A percentile compares a stretch with the other conserved stretches of the same genome.
Conservation (phyloP, 2,329 filamentous ascomycete species). For the Ophiostoma novo-ulmi region DNA sequence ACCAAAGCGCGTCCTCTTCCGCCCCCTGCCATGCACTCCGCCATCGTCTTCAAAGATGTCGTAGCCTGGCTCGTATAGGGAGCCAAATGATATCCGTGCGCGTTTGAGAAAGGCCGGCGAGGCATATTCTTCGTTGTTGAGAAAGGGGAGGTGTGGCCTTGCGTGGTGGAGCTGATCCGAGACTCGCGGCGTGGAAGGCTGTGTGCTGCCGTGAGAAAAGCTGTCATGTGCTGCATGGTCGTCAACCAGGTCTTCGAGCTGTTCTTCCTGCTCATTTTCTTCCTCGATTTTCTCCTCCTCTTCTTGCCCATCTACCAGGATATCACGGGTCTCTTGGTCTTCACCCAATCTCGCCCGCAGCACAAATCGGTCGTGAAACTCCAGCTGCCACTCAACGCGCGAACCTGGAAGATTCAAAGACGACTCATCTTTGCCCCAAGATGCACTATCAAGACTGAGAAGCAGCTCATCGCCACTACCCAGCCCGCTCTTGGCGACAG, state of each 20-base stretch:
- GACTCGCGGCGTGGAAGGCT: slow-evolving; percentile 24
- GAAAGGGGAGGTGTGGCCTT: not conserved
- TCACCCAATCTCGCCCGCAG: slow-evolving; percentile 47
- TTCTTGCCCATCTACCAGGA: slow-evolving; percentile 51
- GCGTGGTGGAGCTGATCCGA: slow-evolving; percentile 17
- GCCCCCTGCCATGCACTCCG: slow-evolving; percentile 53
- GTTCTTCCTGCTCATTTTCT: not conserved
- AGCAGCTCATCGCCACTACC: slow-evolving; percentile 73
- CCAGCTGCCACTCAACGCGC: slow-evolving; percentile 55
- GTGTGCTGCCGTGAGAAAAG: not conserved
- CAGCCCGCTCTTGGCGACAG: slow-evolving; percentile 60
- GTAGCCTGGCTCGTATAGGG: slow-evolving; percentile 57
- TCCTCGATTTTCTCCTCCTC: slow-evolving; percentile 10
- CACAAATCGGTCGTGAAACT: slow-evolving; percentile 47
- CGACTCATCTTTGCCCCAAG: slow-evolving; percentile 55
- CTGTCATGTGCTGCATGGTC: not conserved
- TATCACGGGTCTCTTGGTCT: slow-evolving; percentile 42
- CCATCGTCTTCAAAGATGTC: slow-evolving; percentile 66
- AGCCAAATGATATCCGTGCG: slow-evolving; percentile 62
- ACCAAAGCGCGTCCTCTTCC: slow-evolving; percentile 66
- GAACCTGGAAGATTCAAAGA: slow-evolving; percentile 46
- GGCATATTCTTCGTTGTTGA: slow-evolving; percentile 50
- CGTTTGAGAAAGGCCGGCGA: slow-evolving; percentile 79
- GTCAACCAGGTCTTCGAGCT: not conserved
- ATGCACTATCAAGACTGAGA: slow-evolving; percentile 62